A percentile compares a stretch with the other conserved stretches of the same genome.
Conservation (phyloP, 495 filamentous ascomycete species). For the Tirmania nivea region DNA sequence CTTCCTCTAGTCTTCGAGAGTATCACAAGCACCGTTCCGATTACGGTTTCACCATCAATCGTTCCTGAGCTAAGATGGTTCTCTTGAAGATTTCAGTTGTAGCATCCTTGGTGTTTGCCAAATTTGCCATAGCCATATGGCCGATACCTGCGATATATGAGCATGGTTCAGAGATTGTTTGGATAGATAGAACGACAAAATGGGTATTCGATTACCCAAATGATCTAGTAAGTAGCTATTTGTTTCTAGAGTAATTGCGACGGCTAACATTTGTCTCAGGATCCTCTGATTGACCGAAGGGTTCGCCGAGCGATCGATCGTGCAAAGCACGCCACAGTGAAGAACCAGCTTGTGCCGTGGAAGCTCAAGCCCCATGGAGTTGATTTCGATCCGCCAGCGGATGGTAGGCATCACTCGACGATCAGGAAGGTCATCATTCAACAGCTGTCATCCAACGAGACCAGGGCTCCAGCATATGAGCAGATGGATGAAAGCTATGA, state of each 20-base stretch:
- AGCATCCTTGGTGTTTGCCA: background rate
- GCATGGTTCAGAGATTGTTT: constrained; percentile 15
- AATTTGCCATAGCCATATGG: constrained; percentile 15
- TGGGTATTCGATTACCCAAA: constrained; percentile 4
- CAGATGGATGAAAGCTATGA: constrained; percentile 54
- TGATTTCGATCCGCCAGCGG: constrained; percentile 36
- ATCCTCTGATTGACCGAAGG: too few species aligned
- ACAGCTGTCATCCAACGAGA: constrained; percentile 34
- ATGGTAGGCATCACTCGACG: constrained; percentile 22
- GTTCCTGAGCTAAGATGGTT: too few species aligned
- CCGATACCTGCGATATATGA: constrained; percentile 14
- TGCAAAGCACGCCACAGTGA: constrained; percentile 32
- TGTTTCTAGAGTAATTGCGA: background rate
- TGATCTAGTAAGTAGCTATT: background rate
- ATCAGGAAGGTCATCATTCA: constrained; percentile 35
- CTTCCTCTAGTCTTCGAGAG: too few species aligned
- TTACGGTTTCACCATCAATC: too few species aligned
- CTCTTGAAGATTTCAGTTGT: too few species aligned
- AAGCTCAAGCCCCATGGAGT: constrained; percentile 41
- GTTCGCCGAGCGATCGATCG: constrained; percentile 7
- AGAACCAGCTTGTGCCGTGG: constrained; percentile 48
- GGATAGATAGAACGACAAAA: constrained; percentile 14
- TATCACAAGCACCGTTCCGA: too few species aligned
- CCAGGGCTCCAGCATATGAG: constrained; percentile 34
- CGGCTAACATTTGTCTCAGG: background rate